Base-by-base conservation (phyloP, 2,329 filamentous ascomycete species). In the Aureobasidium sp. region DNA sequence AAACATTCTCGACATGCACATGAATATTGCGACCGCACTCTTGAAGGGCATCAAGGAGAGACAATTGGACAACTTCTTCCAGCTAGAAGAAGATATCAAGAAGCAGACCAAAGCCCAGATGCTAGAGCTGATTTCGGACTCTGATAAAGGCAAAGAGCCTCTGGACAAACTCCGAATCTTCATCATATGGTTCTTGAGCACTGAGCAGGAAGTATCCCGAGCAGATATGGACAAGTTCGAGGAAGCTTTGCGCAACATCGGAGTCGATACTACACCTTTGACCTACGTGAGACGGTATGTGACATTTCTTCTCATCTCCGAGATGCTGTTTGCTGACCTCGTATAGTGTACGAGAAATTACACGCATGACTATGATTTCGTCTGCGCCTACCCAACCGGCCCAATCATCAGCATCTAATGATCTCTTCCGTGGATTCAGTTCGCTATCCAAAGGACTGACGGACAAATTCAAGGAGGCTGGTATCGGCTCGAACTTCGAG, bases 301-400 rank as follows among this genome's bases (percentile, higher is more conserved):
- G n/a, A 44, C 6, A 16, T 16, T 36, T 54, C 29, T 50, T 21
- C 21, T 21, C 21, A 21, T 21, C n/a, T 57, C 32, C 27, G 16
- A 5, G 27, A 14, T 27, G 9, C 29, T 32, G 25, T 27, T 29
- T 45, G 36, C 30, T 62, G 34, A 63, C 62, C 37, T 57, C 32
- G 44, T 21, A 7, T 70, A 85, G 89, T 73, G 90, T 97, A 58
- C 91, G 93, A 63, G 90, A 95, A 66, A 91, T 96, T 55, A 97
- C 93, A 5, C 91, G 94, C 66, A 97, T 97, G 91, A 97, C 93
- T 13, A 96, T 97, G 84, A 89, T 99, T 74, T 90, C 92, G 3
- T 95, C 92, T 1, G 87, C 92, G 34, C 86, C 89, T 9, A 80
- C 82, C 13, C 81, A 88, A 63, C 78, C 85, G 13, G 79, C 83